Percentiles rank a stretch among this genome's conserved stretches.
These are phyloP conservation scores for Corynespora cassiicola DNA, from an alignment of 2,329 filamentous ascomycete species.

Conservation along the genomic window DNA sequence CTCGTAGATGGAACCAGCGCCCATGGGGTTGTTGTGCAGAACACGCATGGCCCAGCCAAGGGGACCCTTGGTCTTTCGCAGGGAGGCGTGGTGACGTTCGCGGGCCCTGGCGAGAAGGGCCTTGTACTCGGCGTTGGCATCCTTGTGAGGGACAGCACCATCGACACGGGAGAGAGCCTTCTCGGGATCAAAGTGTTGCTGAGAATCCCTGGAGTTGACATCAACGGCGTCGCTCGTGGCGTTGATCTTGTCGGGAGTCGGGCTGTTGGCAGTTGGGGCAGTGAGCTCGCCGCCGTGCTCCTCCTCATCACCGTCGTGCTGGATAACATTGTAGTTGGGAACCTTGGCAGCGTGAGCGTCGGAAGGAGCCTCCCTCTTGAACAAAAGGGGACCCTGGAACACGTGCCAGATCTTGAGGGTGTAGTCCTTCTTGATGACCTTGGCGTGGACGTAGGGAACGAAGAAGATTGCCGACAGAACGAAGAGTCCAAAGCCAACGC, in stretches of 20 bases:
- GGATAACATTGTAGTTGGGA: conserved; percentile 79
- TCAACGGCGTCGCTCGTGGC: too few relatives aligned
- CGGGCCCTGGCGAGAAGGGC: conserved; percentile 65
- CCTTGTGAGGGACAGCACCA: too few relatives aligned
- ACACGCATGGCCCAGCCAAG: conserved; percentile 85
- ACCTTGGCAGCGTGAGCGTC: conserved; percentile 64
- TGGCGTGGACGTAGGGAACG: conserved; percentile 71
- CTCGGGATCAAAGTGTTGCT: too few relatives aligned
- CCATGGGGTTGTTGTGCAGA: conserved; percentile 76
- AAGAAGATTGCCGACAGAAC: conserved; percentile 73
- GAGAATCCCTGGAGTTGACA: too few relatives aligned
- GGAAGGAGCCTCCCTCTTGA: conserved; percentile 61
- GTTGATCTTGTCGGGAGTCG: too few relatives aligned
- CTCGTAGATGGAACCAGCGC: conserved; percentile 77
- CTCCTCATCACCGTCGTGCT: conserved; percentile 61
- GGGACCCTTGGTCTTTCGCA: conserved; percentile 68
- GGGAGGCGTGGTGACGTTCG: conserved; percentile 66
- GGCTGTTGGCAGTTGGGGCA: too few relatives aligned
- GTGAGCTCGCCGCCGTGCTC: too few relatives aligned
- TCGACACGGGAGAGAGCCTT: too few relatives aligned
- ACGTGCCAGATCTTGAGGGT: conserved; percentile 69
- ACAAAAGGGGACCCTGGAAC: conserved; percentile 64
- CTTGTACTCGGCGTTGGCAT: conserved; percentile 68
- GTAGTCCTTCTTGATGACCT: conserved; percentile 72
- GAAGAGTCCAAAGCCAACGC: conserved; percentile 66